These are phyloP conservation scores for Suillus weaverae DNA, from an alignment of 768 basidiomycete genomes.

Conservation along the genomic window DNA sequence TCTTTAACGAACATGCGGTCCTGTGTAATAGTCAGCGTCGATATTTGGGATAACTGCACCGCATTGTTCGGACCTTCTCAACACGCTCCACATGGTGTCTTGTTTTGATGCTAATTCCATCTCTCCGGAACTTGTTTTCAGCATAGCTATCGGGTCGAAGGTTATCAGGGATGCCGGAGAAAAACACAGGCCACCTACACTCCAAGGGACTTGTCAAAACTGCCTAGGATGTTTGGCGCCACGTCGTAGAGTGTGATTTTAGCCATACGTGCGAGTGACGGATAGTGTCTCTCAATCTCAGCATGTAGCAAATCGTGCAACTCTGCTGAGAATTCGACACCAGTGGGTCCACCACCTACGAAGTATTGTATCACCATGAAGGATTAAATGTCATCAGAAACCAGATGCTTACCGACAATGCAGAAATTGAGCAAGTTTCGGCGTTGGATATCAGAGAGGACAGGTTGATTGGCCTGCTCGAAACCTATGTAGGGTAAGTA, in stretches of 20 bases:
- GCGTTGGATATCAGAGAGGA: constrained; percentile 70
- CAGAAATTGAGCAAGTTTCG: constrained; percentile 81
- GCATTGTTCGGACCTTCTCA: constrained; percentile 43
- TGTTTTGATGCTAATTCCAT: constrained; percentile 72
- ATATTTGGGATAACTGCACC: not conserved
- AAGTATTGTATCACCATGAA: constrained; percentile 2
- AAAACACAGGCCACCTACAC: constrained; percentile 39
- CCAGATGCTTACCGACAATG: constrained; percentile 64
- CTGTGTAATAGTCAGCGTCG: constrained; percentile 30
- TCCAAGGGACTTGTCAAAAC: constrained; percentile 67
- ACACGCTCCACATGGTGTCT: constrained; percentile 74
- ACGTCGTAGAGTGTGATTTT: constrained; percentile 84
- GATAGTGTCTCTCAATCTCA: constrained; percentile 64
- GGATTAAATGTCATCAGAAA: constrained; percentile 1
- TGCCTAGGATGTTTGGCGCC: constrained; percentile 71
- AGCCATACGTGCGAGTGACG: constrained; percentile 59
- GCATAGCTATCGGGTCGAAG: constrained; percentile 49
- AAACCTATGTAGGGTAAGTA: constrained; percentile 48
- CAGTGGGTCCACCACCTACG: constrained; percentile 73
- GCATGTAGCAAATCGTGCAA: constrained; percentile 73
- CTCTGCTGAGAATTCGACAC: constrained; percentile 84
- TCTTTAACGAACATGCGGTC: constrained; percentile 71
- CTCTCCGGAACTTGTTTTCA: constrained; percentile 66
- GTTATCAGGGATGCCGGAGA: constrained; percentile 7
- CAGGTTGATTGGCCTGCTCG: constrained; percentile 84